Conservation (phyloP, 2,329 filamentous ascomycete genomes). For the Neurospora sp. region DNA sequence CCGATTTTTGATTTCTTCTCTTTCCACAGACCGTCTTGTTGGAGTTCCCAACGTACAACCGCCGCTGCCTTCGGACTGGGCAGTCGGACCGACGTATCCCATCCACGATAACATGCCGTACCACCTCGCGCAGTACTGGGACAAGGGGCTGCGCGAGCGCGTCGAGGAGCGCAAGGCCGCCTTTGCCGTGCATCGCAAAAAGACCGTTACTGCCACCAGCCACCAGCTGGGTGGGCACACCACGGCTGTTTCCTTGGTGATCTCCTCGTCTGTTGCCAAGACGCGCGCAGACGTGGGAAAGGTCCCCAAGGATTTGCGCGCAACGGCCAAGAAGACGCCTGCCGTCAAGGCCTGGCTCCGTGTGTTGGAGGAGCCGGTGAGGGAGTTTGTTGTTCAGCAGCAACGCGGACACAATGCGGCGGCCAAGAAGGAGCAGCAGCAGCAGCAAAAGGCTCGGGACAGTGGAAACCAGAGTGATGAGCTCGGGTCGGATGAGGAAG, state of each 20-base stretch:
- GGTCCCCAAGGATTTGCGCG: slow-evolving; percentile 71
- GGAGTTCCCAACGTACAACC: slow-evolving; percentile 80
- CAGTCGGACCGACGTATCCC: slow-evolving; percentile 70
- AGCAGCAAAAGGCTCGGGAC: background rate
- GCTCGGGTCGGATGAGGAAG: slow-evolving; percentile 59
- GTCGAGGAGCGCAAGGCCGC: slow-evolving; percentile 36
- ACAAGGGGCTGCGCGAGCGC: slow-evolving; percentile 43
- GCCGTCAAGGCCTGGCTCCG: slow-evolving; percentile 73
- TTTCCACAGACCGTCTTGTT: slow-evolving; percentile 62
- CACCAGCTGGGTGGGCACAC: background rate
- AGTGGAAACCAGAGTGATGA: slow-evolving; percentile 22
- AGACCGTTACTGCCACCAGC: background rate
- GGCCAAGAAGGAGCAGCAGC: background rate
- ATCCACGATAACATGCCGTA: slow-evolving; percentile 68
- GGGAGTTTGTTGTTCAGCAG: slow-evolving; percentile 57
- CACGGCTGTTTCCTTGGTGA: background rate
- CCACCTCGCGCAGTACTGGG: slow-evolving; percentile 81
- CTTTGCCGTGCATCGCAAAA: slow-evolving; percentile 3
- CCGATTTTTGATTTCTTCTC: slow-evolving; percentile 4
- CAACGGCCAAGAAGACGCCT: slow-evolving; percentile 69
- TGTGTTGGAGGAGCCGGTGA: slow-evolving; percentile 74
- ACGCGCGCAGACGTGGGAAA: slow-evolving; percentile 37
- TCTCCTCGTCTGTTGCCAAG: slow-evolving; percentile 13
- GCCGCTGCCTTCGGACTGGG: slow-evolving; percentile 74
- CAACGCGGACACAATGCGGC: slow-evolving; percentile 15